Base-by-base conservation (phyloP, 495 filamentous ascomycete species). In the Trypethelium eluteriae region DNA sequence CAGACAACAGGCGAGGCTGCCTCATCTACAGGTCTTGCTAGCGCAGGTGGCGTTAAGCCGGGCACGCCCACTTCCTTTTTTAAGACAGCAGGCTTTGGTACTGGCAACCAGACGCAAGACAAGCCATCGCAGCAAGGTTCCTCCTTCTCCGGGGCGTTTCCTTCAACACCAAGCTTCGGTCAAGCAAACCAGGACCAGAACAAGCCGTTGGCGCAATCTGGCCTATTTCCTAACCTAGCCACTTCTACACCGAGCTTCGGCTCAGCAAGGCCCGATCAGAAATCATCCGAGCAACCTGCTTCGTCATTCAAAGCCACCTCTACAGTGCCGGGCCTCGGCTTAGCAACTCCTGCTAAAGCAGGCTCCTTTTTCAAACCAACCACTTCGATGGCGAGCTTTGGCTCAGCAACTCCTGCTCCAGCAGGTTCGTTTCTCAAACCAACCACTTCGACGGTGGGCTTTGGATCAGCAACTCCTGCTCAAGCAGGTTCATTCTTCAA, bases 131-230 rank as follows among this genome's bases (percentile, higher is more conserved):
- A 14, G 25, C 49, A 53, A 18, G 5, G 12, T 5, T 16, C 5
- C n/a, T 53, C 16, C 49, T 53, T 53, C 25, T 18, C 49, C 12
- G 5, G 25, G 5, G 5, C 53, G 7, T 6, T 9, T 59, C 32
- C 41, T 44, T 59, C 53, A 10, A 59, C 66, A 38, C 62, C 66
- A 10, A 68, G 41, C 63, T 70, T 70, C 59, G 61, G 66, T 3
- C 62, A 68, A 38, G 2, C 47, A 3, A 46, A 44, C 11, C 49
- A 57, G 39, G 36, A 50, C 41, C 41, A 63, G 25, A 18, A 47
- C 16, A 57, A 38, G 53, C 53, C 53, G 32, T 36, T 6, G 32
- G 32, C 2, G 49, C n/a, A 9, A 59, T 35, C 53, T 36, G 5
- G 14, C 14, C 7, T 36, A 5, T 36, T 36, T 7, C 14, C 5